Base-by-base conservation (phyloP, 495 filamentous ascomycete species). In the Oidiodendron maius region DNA sequence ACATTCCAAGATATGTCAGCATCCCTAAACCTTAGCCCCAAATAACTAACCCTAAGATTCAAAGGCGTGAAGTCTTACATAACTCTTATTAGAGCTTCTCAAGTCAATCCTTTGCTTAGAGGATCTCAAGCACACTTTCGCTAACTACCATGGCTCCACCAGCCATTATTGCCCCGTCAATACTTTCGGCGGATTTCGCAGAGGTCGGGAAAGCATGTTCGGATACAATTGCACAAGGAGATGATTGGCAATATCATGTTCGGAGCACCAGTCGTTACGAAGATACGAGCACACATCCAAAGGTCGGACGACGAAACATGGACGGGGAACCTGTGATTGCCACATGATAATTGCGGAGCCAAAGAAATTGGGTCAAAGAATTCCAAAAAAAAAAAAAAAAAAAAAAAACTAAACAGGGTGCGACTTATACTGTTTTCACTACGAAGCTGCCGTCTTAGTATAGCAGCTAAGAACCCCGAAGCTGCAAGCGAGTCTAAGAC, bases 261-360 rank as follows among this genome's bases (percentile, higher is more conserved):
- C 64, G 93, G 93, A 36, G 83, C 86, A 13, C 93, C 93, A 5
- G 89, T 97, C 17, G 93, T 98, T 6, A 89, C 85, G 46, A 94
- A 89, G 70, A 93, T 98, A 47, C 84, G 93, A 30, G 74, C 77
- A 32, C 83, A 94, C 58, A 89, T 98, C 46, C 81, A 83, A 36
- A 71, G 76, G 18, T 51, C 84, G 76, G 77, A 2, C 63, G 58
- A 35, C 53, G 67, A 49, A 67, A 32, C 48, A 80, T 54, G 86
- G 84, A 3, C 84, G 80, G 59, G 93, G 93, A 20, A 96, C 93
- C 22, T 98, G 97, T 59, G 93, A 98, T 68, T 98, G 93, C 78
- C 93, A 98, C 65, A 97, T 98, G 94, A 98, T 98, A 94, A 95
- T 98, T 58, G 82, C 86, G 58, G 93, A 98, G 87, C 89, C 93